A percentile compares a stretch with the other conserved stretches of the same genome.
These are phyloP conservation scores for Exophiala oligosperma DNA, from an alignment of 2,329 filamentous ascomycete species.

Conservation along the genomic window DNA sequence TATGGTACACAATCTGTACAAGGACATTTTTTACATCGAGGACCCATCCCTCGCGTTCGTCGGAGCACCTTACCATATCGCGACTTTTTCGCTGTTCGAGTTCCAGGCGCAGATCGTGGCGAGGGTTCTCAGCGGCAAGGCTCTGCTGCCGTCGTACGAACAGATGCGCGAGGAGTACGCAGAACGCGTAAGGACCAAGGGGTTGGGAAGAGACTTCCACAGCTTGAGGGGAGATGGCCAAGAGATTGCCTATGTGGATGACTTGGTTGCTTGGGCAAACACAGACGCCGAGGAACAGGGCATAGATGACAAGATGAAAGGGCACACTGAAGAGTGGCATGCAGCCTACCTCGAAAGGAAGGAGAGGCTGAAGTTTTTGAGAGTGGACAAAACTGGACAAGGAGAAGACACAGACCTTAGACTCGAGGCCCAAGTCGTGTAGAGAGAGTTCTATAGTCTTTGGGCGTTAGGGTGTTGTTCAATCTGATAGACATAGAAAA, in stretches of 20 bases:
- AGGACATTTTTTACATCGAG: conserved; percentile 70
- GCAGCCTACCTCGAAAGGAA: conserved; percentile 12
- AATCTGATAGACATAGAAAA: too few relatives aligned
- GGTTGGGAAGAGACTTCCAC: conserved; percentile 38
- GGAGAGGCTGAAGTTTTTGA: conserved; percentile 10
- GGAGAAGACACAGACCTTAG: too few relatives aligned
- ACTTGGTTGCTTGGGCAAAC: conserved; percentile 40
- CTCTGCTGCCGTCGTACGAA: conserved; percentile 46
- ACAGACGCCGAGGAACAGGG: conserved; percentile 9
- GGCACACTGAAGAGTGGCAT: conserved; percentile 20
- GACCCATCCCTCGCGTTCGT: conserved; percentile 65
- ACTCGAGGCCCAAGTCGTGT: too few relatives aligned
- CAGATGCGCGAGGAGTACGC: conserved; percentile 40
- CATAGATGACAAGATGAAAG: conserved; percentile 21
- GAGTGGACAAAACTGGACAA: not conserved
- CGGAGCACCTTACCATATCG: conserved; percentile 65
- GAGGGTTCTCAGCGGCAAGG: conserved; percentile 55
- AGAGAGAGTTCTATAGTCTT: too few relatives aligned
- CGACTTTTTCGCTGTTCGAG: conserved; percentile 69
- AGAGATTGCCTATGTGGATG: conserved; percentile 38
- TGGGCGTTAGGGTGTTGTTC: too few relatives aligned
- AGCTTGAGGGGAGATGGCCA: conserved; percentile 34
- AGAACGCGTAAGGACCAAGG: conserved; percentile 30
- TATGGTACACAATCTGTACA: conserved; percentile 66
- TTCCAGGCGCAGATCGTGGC: conserved; percentile 66